Evolutionary conservation across 2,329 filamentous ascomycete genomes (phyloP).

Genomic region (Aureobasidium leucospermi): DNA sequence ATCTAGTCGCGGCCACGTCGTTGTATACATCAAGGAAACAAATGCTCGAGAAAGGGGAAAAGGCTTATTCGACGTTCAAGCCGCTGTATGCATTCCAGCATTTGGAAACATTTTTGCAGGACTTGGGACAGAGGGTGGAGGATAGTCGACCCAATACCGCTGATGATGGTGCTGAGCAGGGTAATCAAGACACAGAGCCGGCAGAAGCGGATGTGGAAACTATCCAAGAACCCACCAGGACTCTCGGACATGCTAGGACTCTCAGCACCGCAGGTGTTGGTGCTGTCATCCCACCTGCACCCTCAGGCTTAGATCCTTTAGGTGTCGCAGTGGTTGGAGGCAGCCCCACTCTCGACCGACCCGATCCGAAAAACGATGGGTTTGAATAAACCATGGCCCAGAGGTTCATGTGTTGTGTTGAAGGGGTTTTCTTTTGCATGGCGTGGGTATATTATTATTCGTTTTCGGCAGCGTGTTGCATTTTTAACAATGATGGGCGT

Average conservation of each 20-base stretch:
- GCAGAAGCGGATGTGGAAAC: conserved; percentile 25
- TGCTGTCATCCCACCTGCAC: neutral
- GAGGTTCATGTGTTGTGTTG: neutral
- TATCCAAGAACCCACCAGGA: conserved; percentile 27
- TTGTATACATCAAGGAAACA: conserved; percentile 38
- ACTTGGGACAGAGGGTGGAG: conserved; percentile 57
- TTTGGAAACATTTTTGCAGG: conserved; percentile 57
- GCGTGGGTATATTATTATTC: neutral
- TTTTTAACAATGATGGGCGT: no score
- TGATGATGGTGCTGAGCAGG: conserved; percentile 27
- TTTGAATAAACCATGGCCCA: no score
- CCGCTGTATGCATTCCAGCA: conserved; percentile 34
- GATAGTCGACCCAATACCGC: conserved; percentile 25
- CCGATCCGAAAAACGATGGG: conserved; percentile 6
- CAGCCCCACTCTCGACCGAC: neutral
- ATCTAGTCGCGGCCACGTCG: conserved; percentile 60
- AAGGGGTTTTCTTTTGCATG: neutral
- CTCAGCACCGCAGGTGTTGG: conserved; percentile 27
- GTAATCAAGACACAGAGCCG: conserved; percentile 30
- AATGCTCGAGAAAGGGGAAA: conserved; percentile 21
- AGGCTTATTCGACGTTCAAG: conserved; percentile 12
- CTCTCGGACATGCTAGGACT: conserved; percentile 34
- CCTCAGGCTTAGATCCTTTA: conserved; percentile 25
- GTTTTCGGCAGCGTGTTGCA: neutral
- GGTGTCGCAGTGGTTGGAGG: conserved; percentile 21